Evolutionary conservation across 768 basidiomycete species (phyloP).

Genomic region (Serendipita sp.): DNA sequence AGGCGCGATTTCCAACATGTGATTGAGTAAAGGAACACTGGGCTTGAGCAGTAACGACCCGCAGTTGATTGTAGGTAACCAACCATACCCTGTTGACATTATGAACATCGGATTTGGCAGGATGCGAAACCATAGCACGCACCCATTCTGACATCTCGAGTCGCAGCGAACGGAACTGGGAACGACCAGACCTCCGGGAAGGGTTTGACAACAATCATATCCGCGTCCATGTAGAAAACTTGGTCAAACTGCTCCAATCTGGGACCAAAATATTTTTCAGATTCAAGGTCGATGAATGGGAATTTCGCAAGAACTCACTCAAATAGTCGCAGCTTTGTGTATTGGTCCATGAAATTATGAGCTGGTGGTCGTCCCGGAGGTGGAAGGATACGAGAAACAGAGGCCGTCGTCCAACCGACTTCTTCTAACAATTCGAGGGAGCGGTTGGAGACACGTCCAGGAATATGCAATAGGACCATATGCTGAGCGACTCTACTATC

Average conservation of each 20-base stretch:
- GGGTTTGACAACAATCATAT: constrained; percentile 8
- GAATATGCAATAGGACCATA: constrained; percentile 9
- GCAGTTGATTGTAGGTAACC: constrained; percentile 9
- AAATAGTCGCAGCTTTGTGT: constrained; percentile 10
- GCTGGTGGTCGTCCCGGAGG: constrained; percentile 4
- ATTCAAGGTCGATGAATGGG: not conserved
- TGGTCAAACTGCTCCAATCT: constrained; percentile 7
- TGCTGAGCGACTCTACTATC: not conserved
- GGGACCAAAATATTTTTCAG: not conserved
- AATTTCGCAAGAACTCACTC: not conserved
- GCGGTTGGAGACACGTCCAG: not conserved
- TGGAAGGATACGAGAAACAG: not conserved
- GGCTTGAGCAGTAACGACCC: constrained; percentile 10
- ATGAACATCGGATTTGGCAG: too few species aligned
- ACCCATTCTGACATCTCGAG: constrained; percentile 10
- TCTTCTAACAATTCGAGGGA: constrained; percentile 4
- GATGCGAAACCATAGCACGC: too few species aligned
- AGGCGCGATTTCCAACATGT: constrained; percentile 10
- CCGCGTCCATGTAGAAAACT: constrained; percentile 10
- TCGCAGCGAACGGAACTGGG: constrained; percentile 8
- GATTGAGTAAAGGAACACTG: not conserved
- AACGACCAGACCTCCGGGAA: constrained; percentile 10
- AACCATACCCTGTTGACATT: constrained; percentile 9
- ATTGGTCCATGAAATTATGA: constrained; percentile 10
- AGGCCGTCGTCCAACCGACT: not conserved